Base-by-base conservation (phyloP, 371 early-diverging fungal genomes). In the Mortierella sp. region DNA sequence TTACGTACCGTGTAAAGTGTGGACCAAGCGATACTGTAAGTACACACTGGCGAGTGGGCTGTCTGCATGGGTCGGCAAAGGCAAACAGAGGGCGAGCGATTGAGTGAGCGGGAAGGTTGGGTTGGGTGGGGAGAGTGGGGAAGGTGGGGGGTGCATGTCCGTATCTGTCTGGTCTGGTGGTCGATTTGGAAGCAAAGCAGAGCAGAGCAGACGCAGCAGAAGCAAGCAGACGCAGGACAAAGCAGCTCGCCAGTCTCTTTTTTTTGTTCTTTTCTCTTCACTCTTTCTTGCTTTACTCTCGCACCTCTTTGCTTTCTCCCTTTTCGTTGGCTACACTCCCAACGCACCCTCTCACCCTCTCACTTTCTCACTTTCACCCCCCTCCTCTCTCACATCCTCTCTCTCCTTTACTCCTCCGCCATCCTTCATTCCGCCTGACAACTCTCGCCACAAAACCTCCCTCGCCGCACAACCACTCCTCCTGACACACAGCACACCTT, bases 1-100 rank as follows among this genome's bases (percentile, higher is more conserved):
- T 57, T 57, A 57, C 57, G 57, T 57, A 57, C 57, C 14, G 46
- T 34, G 34, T 34, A 34, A 7, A 34, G 34, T 34, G 34, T 34
- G 34, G 34, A 34, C 34, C 34, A 34, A 34, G 34, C 34, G 34
- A 34, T n/a, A n/a, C n/a, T n/a, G n/a, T n/a, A n/a, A n/a, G n/a
- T n/a, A n/a, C n/a, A 10, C 34, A 34, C 7, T 10, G 4, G 34
- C 7, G 4, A 7, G 34, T 34, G 34, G 34, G 34, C 34, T 34
- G 34, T 34, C 34, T 34, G 34, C 34, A 34, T 34, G n/a, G n/a
- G n/a, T n/a, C n/a, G n/a, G n/a, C n/a, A 34, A 34, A 10, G 34
- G 34, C 34, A 34, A 34, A 34, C 34, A 34, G 34, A 34, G 34
- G 34, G 34, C 34, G 34, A 34, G 34, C 4, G 34, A 34, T 10